Percentiles rank a stretch among this genome's conserved stretches.
Conservation (phyloP, 106 monocot species). For the Allium sativum region DNA sequence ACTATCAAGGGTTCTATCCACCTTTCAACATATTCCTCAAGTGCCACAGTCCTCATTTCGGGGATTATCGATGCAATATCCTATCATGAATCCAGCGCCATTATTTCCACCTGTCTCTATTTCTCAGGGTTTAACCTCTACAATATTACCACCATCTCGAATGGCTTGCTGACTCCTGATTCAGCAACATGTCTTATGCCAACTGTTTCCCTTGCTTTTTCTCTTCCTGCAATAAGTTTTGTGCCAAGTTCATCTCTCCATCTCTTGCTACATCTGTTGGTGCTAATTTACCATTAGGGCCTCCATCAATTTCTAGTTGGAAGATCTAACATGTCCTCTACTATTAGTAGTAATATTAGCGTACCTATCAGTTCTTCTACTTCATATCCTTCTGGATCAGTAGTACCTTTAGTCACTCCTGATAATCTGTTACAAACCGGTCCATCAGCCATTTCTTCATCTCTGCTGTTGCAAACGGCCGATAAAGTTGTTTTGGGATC, state of each 20-base stretch:
- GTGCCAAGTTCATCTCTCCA: constrained; percentile 22
- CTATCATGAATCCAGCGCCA: constrained; percentile 25
- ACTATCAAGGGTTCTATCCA: constrained; percentile 74
- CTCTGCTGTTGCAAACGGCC: constrained; percentile 11
- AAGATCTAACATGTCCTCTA: constrained; percentile 10
- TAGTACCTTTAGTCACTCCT: constrained; percentile 35
- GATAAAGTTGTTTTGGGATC: constrained; percentile 18
- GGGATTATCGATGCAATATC: constrained; percentile 42
- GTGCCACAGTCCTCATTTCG: constrained; percentile 43
- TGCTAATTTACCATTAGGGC: constrained; percentile 10
- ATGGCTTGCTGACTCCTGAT: constrained; percentile 8
- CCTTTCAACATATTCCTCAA: constrained; percentile 42
- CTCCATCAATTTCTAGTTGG: constrained; percentile 16
- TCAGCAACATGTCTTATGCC: constrained; percentile 17
- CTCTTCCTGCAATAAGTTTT: constrained; percentile 15
- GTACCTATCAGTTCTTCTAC: constrained; percentile 17
- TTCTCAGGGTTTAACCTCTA: constrained; percentile 19
- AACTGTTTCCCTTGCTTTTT: constrained; percentile 12
- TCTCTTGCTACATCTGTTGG: constrained; percentile 4
- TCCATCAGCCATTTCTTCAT: constrained; percentile 14
- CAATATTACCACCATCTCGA: constrained; percentile 17
- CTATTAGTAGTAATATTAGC: constrained; percentile 22
- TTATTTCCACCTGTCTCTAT: constrained; percentile 27
- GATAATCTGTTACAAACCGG: constrained; percentile 27
- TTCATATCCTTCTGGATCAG: constrained; percentile 30